These are phyloP conservation scores for Aspergillus cavernicola DNA, from an alignment of 495 filamentous ascomycete species.

Conservation along the genomic window DNA sequence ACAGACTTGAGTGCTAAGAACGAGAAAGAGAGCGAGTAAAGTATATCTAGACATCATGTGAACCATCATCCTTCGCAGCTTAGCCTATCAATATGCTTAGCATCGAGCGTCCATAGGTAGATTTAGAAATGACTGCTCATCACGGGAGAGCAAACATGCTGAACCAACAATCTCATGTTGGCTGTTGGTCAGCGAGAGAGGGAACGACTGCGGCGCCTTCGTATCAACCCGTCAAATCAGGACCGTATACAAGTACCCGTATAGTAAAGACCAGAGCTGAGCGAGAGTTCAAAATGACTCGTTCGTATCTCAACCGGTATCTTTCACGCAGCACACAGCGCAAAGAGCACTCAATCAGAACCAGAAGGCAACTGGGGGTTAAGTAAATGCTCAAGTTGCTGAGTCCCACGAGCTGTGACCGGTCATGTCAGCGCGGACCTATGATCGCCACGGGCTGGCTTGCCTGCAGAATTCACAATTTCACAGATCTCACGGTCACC, in stretches of 20 bases:
- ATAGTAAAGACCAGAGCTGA: constrained; percentile 1
- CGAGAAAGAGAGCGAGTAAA: not conserved
- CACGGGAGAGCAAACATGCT: not conserved
- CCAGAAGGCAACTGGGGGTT: not conserved
- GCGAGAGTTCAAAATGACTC: not conserved
- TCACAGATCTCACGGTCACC: constrained; percentile 13
- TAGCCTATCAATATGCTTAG: not conserved
- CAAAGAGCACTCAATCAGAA: not conserved
- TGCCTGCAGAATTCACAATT: constrained; percentile 6
- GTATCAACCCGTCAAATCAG: not conserved
- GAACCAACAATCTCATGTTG: not conserved
- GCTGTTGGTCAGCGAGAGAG: not conserved
- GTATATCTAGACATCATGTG: constrained; percentile 9
- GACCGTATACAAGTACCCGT: not conserved
- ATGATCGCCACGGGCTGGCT: constrained; percentile 15
- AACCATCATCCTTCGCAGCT: not conserved
- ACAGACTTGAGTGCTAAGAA: not conserved
- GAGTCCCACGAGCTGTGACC: constrained; percentile 9
- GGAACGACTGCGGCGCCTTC: not conserved
- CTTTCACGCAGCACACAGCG: not conserved
- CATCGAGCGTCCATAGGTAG: not conserved
- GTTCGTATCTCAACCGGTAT: not conserved
- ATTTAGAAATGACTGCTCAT: not conserved
- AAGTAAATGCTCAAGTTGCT: not conserved
- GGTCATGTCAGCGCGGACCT: constrained; percentile 4